A percentile compares a stretch with the other conserved stretches of the same genome.
These are phyloP conservation scores for Cutaneotrichosporon sp. DNA, from an alignment of 1,284 basidiomycete species.

Conservation along the genomic window DNA sequence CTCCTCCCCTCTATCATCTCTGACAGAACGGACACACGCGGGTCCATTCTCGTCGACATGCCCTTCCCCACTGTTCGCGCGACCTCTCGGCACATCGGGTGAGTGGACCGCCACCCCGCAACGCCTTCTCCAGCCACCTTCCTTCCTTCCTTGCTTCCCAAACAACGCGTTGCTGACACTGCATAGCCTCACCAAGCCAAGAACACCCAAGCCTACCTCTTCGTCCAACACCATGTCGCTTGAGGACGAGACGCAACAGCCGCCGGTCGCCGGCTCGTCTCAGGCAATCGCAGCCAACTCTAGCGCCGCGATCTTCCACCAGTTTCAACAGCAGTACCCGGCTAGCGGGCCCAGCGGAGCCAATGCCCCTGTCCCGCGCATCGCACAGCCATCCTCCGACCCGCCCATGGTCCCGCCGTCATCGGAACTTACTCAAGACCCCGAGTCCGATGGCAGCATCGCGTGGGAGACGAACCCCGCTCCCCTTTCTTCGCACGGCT, in stretches of 20 bases:
- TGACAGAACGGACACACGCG: neutral
- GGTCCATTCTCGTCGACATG: neutral
- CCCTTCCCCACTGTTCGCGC: neutral
- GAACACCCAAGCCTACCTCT: neutral
- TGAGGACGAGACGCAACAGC: constrained; percentile 27
- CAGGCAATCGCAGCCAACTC: neutral
- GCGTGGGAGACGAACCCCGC: neutral
- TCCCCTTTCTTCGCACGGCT: neutral
- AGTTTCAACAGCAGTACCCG: neutral
- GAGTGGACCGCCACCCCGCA: constrained; percentile 6
- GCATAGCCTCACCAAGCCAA: neutral
- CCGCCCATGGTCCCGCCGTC: neutral
- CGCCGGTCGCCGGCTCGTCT: neutral
- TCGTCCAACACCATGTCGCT: constrained; percentile 8
- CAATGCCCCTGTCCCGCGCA: neutral
- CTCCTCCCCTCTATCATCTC: neutral
- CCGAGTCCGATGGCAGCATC: constrained; percentile 3
- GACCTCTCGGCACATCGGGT: constrained; percentile 19
- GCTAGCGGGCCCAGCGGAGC: neutral
- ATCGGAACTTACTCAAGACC: neutral
- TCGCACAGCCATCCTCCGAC: neutral
- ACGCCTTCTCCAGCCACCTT: neutral
- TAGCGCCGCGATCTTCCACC: neutral
- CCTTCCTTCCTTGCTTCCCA: no score
- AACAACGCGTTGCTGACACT: neutral